phyloP scores from a whole-genome alignment of 257 asterid genomes.

The Fraxinus quadrangulata region DNA sequence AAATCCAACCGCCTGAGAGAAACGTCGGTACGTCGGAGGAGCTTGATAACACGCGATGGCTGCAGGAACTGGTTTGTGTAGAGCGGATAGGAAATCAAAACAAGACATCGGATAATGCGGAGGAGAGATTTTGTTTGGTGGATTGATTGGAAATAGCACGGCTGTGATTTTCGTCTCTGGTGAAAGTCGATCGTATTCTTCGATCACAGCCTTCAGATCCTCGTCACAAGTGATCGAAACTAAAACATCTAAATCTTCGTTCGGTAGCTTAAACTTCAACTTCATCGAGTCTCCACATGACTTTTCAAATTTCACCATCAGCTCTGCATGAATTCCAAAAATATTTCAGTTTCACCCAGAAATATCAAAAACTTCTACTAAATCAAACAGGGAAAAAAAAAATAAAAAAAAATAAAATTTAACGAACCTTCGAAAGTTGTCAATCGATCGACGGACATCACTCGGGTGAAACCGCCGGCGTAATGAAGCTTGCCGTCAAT shows the following conservation, averaged over 20 bases:
- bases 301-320: constrained; percentile 76
- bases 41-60: constrained; percentile 6
- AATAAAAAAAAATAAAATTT: not conserved
- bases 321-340: constrained; percentile 35
- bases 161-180: constrained; percentile 74
- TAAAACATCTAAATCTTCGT: constrained; percentile 72
- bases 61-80: constrained; percentile 21
- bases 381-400: not conserved
- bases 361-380: not conserved
- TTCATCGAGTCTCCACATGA: constrained; percentile 63
- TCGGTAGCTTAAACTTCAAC: constrained; percentile 74
- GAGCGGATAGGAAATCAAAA: constrained; percentile 50
- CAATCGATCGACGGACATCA: constrained; percentile 42
- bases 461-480: constrained; percentile 49
- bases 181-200: constrained; percentile 64
- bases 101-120: constrained; percentile 70
- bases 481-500: constrained; percentile 49
- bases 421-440: constrained; percentile 38
- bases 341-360: not conserved
- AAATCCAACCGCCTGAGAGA: constrained; percentile 28
- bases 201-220: constrained; percentile 56
- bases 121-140: constrained; percentile 52
- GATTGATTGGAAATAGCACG: constrained; percentile 49
- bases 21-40: constrained; percentile 30
- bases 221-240: constrained; percentile 75